Evolutionary conservation across 331 rosid species (phyloP).

Genomic region (Arachis monticola): DNA sequence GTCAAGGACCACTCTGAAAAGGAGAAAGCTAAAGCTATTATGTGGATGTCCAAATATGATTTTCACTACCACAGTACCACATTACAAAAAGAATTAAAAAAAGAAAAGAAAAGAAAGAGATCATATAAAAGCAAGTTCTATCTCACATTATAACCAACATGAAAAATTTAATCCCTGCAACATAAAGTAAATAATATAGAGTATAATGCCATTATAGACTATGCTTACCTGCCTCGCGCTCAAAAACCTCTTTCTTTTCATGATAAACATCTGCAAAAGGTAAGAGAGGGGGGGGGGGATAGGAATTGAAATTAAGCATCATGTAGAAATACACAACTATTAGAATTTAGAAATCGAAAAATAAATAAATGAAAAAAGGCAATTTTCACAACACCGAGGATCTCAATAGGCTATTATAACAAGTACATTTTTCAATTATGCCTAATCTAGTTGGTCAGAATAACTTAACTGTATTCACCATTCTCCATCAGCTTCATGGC

Average conservation of each 20-base stretch:
- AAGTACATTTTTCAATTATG: conserved; percentile 20
- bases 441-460: conserved; percentile 28
- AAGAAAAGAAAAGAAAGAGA: conserved; percentile 12
- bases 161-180: conserved; percentile 21
- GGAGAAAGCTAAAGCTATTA: conserved; percentile 21
- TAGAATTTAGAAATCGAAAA: not conserved
- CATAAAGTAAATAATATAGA: conserved; percentile 11
- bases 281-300: not conserved
- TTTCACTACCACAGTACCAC: not conserved
- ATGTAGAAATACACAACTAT: not conserved
- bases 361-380: conserved; percentile 9
- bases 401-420: conserved; percentile 27
- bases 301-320: conserved; percentile 26
- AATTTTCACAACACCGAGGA: conserved; percentile 26
- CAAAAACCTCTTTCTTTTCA: conserved; percentile 77
- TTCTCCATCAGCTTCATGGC: conserved; percentile 88
- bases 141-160: not conserved
- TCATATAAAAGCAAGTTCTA: conserved; percentile 15
- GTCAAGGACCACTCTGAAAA: conserved; percentile 24
- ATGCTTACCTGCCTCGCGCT: conserved; percentile 89
- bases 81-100: conserved; percentile 3
- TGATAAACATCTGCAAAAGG: conserved; percentile 74
- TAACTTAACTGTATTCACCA: conserved; percentile 82
- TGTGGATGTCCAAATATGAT: conserved; percentile 8
- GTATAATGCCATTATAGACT: conserved; percentile 5